Evolutionary conservation across 225 moss, liverwort and hornwort species (phyloP).

Genomic region (Antitrichia curtipendula): DNA sequence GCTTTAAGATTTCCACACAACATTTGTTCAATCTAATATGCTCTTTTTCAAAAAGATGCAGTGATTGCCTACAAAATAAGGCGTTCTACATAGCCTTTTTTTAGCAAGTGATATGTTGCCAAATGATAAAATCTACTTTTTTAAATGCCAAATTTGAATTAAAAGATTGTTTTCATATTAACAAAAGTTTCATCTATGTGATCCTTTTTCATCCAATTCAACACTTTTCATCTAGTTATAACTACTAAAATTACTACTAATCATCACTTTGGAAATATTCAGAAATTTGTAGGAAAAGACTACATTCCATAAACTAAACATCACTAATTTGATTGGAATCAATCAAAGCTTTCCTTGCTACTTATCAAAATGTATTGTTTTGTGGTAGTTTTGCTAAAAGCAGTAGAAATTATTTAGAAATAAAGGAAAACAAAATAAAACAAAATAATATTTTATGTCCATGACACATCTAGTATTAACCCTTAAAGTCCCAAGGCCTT

Average conservation of each 20-base stretch:
- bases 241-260: neutral
- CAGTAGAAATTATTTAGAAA: neutral
- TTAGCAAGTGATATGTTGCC: too few species aligned
- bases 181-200: neutral
- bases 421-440: neutral
- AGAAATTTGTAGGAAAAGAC: neutral
- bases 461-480: too few species aligned
- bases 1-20: too few species aligned
- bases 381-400: neutral
- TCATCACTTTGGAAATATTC: neutral
- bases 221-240: neutral
- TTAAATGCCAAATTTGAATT: neutral
- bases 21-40: too few species aligned
- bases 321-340: neutral
- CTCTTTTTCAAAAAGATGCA: too few species aligned
- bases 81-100: neutral
- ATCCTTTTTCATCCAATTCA: neutral
- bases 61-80: neutral
- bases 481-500: too few species aligned
- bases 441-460: neutral
- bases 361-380: neutral
- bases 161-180: neutral
- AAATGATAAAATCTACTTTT: too few species aligned
- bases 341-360: neutral
- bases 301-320: neutral